Conservation (phyloP, 768 basidiomycete genomes). For the Hortiboletus campestris region DNA sequence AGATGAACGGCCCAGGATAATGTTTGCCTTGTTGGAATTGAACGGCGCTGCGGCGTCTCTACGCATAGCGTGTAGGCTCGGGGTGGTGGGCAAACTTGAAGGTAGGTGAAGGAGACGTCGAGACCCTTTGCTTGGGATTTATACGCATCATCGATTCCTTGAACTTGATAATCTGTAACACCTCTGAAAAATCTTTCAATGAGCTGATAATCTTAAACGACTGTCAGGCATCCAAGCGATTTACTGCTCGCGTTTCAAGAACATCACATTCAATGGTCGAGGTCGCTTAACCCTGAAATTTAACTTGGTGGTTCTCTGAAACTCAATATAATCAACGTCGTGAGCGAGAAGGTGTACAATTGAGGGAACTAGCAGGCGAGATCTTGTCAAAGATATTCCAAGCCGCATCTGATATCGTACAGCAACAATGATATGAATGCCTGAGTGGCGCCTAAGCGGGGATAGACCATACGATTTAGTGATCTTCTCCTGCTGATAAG, state of each 20-base stretch:
- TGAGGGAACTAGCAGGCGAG: neutral
- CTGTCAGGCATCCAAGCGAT: constrained; percentile 9
- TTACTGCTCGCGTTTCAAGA: neutral
- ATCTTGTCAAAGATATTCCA: neutral
- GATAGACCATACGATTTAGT: neutral
- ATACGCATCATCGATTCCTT: neutral
- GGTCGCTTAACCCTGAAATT: neutral
- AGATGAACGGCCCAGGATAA: constrained; percentile 51
- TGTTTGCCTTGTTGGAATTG: constrained; percentile 45
- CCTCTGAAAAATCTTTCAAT: neutral
- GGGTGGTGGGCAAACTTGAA: neutral
- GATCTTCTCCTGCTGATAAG: constrained; percentile 10
- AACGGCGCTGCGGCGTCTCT: constrained; percentile 39
- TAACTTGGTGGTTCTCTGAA: constrained; percentile 2
- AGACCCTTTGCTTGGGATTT: constrained; percentile 2
- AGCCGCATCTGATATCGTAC: neutral
- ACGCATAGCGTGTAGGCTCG: constrained; percentile 12
- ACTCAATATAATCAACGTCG: neutral
- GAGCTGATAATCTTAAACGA: neutral
- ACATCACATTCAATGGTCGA: neutral
- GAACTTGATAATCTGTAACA: constrained; percentile 3
- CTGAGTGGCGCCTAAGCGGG: neutral
- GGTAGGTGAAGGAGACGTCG: neutral
- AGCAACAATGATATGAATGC: neutral
- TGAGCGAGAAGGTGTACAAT: neutral